Percentiles rank a stretch among this genome's conserved stretches.
These are phyloP conservation scores for Sporothrix euskadiensis DNA, from an alignment of 2,329 filamentous ascomycete genomes.

Conservation along the genomic window DNA sequence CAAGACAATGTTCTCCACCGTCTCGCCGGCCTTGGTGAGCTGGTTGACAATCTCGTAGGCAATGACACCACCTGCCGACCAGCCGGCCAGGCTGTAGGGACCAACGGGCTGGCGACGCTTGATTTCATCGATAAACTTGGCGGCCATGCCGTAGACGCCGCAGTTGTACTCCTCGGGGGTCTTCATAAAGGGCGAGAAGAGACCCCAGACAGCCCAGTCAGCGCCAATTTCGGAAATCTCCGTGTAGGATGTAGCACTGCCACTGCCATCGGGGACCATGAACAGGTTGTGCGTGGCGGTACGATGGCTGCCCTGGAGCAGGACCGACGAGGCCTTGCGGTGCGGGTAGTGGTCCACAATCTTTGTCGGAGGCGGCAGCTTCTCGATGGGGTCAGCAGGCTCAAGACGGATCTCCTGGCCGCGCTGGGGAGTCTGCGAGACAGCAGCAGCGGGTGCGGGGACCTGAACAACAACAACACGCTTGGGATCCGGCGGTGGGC, in stretches of 20 bases:
- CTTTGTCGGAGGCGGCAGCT: conserved; percentile 43
- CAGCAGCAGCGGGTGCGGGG: conserved; percentile 35
- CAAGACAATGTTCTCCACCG: conserved; percentile 61
- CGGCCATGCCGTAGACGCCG: conserved; percentile 64
- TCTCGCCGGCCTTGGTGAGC: conserved; percentile 57
- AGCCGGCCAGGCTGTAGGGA: conserved; percentile 68
- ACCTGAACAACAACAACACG: conserved; percentile 31
- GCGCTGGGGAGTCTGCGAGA: conserved; percentile 28
- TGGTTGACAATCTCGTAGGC: conserved; percentile 67
- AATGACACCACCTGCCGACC: conserved; percentile 75
- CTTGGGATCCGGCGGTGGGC: conserved; percentile 36
- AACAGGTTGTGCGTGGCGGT: conserved; percentile 53
- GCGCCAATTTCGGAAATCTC: conserved; percentile 55
- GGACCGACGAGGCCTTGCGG: conserved; percentile 51
- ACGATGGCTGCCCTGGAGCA: conserved; percentile 53
- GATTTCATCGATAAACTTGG: conserved; percentile 68
- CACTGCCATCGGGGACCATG: conserved; percentile 58
- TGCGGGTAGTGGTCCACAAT: conserved; percentile 50
- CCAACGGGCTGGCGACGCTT: conserved; percentile 68
- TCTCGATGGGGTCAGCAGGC: conserved; percentile 45
- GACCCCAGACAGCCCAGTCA: conserved; percentile 52
- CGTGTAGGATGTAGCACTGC: conserved; percentile 67
- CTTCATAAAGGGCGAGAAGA: conserved; percentile 73
- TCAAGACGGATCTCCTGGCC: conserved; percentile 37
- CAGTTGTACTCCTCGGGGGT: conserved; percentile 65